Percentiles rank a stretch among this genome's conserved stretches.
phyloP scores from a whole-genome alignment of 2,329 filamentous ascomycete species.

The Amauroascus niger region DNA sequence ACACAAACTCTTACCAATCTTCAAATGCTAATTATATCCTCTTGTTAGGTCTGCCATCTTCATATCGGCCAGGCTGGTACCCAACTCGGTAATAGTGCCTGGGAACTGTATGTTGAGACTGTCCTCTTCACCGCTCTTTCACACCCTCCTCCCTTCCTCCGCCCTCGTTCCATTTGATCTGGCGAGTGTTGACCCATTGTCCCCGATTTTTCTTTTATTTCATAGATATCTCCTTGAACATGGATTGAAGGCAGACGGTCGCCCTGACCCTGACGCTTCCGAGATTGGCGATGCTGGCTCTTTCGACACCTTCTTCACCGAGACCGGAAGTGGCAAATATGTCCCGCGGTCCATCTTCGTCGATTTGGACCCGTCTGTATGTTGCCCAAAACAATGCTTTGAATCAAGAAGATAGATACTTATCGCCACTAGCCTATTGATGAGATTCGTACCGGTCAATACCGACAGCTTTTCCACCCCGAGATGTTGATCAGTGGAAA shows the following conservation, averaged over 20 bases:
- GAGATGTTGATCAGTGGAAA: constrained; percentile 58
- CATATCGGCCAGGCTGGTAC: constrained; percentile 60
- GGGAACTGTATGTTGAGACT: constrained; percentile 51
- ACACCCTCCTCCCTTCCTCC: constrained; percentile 7
- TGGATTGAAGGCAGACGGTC: constrained; percentile 52
- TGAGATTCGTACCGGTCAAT: constrained; percentile 55
- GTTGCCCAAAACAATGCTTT: constrained; percentile 17
- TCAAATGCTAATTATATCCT: constrained; percentile 4
- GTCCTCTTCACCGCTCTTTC: constrained; percentile 20
- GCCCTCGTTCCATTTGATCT: background rate
- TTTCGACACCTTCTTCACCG: constrained; percentile 58
- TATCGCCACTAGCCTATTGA: constrained; percentile 46
- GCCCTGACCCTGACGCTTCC: constrained; percentile 46
- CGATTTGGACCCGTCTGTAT: constrained; percentile 54
- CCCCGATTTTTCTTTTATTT: background rate
- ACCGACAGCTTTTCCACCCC: constrained; percentile 56
- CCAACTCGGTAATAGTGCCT: constrained; percentile 59
- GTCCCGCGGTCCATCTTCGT: constrained; percentile 59
- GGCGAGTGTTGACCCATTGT: no score
- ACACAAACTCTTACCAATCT: constrained; percentile 4
- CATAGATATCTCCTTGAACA: constrained; percentile 56
- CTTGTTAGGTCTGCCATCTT: constrained; percentile 52
- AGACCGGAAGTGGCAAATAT: constrained; percentile 56
- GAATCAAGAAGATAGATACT: background rate
- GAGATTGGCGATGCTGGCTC: constrained; percentile 47